Evolutionary conservation across 805 yeast genomes (phyloP), one percentile per base, ranked within the genome.

Genomic region (Starmerella gropengiesseri): DNA sequence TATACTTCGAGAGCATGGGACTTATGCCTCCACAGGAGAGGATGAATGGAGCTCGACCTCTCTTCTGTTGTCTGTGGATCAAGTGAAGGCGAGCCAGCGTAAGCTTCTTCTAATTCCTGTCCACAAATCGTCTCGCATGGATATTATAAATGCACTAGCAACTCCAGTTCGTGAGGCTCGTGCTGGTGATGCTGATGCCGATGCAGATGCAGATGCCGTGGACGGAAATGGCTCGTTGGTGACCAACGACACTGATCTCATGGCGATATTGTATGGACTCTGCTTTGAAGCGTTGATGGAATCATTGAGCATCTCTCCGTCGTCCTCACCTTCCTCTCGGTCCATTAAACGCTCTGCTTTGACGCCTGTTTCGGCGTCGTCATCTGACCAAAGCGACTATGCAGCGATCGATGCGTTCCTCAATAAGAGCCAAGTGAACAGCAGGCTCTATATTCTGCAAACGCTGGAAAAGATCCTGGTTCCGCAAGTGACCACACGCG

Each of bases 211-310:
- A 5, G 75, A 70, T 9, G 86, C 78, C 47, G 42, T 35, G 9
- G 52, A 49, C 9, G 47, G 32, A 8, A 81, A 86, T 51, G 78
- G 81, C 60, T 81, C 40, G 14, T 13, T 84, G 56, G n/a, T n/a
- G n/a, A n/a, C 13, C 17, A 29, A 23, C 4, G 23, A 23, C 4
- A 16, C 13, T 11, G 29, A 34, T 20, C 17, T 34, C 18, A 34
- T 16, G 8, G 23, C 23, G 29, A 78, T 86, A 23, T 59, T 87
- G 30, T 82, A 81, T 62, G 82, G 95, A 9, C 81, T 83, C 51
- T 84, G 95, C 57, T 69, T 86, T 37, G 94, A 83, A 52, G 73
- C 80, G 0, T 66, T 86, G 47, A 70, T 80, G 37, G 71, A 70
- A 38, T 60, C 63, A 3, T 22, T 45, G 18, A 40, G 37, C 8